Percentiles rank a stretch among this genome's conserved stretches.
Evolutionary conservation across 2,329 filamentous ascomycete species (phyloP).

Genomic region (Chaetomium sp.): DNA sequence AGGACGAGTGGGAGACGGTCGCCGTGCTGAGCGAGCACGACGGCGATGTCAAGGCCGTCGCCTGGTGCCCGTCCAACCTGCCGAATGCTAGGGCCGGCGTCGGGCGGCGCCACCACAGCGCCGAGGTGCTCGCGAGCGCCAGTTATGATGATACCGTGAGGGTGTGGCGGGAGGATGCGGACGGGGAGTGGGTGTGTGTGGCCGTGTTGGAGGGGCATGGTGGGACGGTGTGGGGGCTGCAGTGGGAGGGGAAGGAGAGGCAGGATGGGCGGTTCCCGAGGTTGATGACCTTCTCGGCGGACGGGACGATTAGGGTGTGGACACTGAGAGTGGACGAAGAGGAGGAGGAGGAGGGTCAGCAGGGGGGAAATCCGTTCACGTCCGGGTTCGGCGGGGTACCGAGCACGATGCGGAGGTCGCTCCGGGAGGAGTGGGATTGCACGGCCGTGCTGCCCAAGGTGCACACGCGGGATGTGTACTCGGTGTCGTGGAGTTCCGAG

Average conservation of each 20-base stretch:
- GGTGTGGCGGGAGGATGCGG: slow-evolving; percentile 85
- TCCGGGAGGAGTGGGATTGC: slow-evolving; percentile 83
- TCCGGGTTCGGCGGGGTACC: slow-evolving; percentile 65
- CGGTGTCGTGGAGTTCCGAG: slow-evolving; percentile 77
- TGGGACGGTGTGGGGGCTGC: slow-evolving; percentile 87
- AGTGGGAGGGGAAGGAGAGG: slow-evolving; percentile 61
- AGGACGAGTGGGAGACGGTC: slow-evolving; percentile 96
- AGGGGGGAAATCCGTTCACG: slow-evolving; percentile 40
- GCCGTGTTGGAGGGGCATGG: slow-evolving; percentile 76
- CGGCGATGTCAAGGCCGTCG: slow-evolving; percentile 90
- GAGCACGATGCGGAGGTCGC: slow-evolving; percentile 80
- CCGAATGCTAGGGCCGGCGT: slow-evolving; percentile 46
- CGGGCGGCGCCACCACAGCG: slow-evolving; percentile 48
- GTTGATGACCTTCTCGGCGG: slow-evolving; percentile 82
- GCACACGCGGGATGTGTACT: slow-evolving; percentile 83
- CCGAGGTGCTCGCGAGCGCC: slow-evolving; percentile 80
- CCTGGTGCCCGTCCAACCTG: slow-evolving; percentile 76
- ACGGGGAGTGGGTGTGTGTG: slow-evolving; percentile 90
- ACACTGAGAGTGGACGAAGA: slow-evolving; percentile 55
- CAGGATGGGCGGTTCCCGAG: slow-evolving; percentile 55
- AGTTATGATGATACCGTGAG: slow-evolving; percentile 93
- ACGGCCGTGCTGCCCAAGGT: slow-evolving; percentile 71
- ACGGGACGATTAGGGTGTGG: slow-evolving; percentile 81
- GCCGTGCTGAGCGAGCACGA: slow-evolving; percentile 94
- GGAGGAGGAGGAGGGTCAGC: slow-evolving; percentile 48